These are phyloP conservation scores for Carex pumila DNA, from an alignment of 176 grass and related monocot species.

Conservation along the genomic window DNA sequence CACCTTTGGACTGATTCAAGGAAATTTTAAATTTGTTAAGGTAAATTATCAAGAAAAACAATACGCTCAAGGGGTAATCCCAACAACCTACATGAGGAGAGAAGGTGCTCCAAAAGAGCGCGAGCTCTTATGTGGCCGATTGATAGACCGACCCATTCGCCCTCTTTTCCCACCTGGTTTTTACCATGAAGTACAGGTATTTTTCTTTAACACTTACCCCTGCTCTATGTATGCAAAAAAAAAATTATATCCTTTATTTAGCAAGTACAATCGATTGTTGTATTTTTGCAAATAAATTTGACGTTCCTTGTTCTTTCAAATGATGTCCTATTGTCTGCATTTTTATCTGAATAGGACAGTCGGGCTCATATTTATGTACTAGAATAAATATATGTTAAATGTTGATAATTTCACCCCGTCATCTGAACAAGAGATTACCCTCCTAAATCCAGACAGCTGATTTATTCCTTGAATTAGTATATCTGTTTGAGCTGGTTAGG, in stretches of 20 bases:
- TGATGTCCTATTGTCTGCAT: background rate
- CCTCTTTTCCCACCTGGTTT: constrained; percentile 90
- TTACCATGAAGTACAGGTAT: constrained; percentile 95
- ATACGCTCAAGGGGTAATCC: constrained; percentile 90
- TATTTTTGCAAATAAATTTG: background rate
- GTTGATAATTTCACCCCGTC: background rate
- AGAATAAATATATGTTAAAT: background rate
- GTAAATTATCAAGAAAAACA: constrained; percentile 99
- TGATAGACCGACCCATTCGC: constrained; percentile 89
- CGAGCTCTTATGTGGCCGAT: constrained; percentile 85
- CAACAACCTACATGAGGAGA: constrained; percentile 93
- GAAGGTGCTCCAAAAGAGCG: constrained; percentile 97
- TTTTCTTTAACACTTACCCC: background rate
- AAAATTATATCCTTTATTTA: background rate
- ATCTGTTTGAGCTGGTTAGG: background rate
- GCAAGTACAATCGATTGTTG: constrained; percentile 10
- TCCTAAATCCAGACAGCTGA: background rate
- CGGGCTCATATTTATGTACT: background rate
- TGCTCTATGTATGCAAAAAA: background rate
- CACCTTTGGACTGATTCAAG: background rate
- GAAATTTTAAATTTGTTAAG: constrained; percentile 24
- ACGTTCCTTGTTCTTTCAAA: background rate
- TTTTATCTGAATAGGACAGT: background rate
- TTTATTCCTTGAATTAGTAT: background rate
- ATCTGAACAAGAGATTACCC: background rate